These are phyloP conservation scores for Backusella luteola DNA, from an alignment of 192 early-diverging fungal species.

Conservation along the genomic window DNA sequence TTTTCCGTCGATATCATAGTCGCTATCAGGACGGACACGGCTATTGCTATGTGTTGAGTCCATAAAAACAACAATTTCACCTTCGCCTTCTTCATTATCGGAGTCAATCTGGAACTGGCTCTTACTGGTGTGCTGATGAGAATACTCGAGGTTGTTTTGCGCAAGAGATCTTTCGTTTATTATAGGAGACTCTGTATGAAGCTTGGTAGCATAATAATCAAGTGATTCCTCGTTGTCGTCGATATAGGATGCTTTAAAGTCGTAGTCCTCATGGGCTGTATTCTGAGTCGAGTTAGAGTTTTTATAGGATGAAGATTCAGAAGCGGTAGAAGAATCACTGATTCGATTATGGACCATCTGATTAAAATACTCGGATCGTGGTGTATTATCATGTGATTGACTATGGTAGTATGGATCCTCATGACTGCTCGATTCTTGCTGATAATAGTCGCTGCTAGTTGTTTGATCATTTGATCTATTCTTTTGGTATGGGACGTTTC, in stretches of 20 bases:
- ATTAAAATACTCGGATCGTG: neutral
- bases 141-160: neutral
- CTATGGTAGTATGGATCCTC: neutral
- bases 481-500: neutral
- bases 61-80: constrained; percentile 17
- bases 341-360: neutral
- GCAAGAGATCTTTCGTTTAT: neutral
- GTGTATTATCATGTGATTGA: neutral
- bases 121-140: neutral
- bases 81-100: constrained; percentile 10
- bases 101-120: neutral
- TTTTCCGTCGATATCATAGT: neutral
- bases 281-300: constrained; percentile 5
- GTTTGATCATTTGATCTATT: neutral
- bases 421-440: neutral
- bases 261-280: constrained; percentile 7
- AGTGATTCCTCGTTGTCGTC: neutral
- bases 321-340: constrained; percentile 15
- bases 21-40: neutral
- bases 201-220: constrained; percentile 6
- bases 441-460: neutral
- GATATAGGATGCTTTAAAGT: neutral
- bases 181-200: neutral
- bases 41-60: neutral
- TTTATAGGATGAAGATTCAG: constrained; percentile 13